These are phyloP conservation scores for Amanita molliuscula DNA, from an alignment of 768 basidiomycete genomes.

Conservation along the genomic window DNA sequence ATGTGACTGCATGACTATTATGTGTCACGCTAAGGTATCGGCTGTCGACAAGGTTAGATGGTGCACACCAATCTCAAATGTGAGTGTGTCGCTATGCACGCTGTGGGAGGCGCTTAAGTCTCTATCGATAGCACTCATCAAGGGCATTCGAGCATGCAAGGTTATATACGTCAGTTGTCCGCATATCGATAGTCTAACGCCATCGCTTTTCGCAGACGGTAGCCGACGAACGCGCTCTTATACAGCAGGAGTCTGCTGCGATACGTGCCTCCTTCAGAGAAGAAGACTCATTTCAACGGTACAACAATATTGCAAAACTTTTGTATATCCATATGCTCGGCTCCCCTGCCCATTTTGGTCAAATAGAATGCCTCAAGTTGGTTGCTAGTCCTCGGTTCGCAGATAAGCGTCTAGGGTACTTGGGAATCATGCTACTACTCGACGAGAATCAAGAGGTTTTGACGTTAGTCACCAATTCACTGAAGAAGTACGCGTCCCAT, in stretches of 20 bases:
- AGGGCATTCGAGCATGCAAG: constrained; percentile 97
- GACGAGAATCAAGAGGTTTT: constrained; percentile 98
- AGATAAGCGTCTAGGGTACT: constrained; percentile 92
- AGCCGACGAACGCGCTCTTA: constrained; percentile 94
- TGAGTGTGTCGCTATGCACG: constrained; percentile 17
- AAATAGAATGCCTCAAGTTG: constrained; percentile 93
- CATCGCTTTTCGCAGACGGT: constrained; percentile 58
- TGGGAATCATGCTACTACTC: constrained; percentile 94
- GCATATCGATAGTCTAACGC: constrained; percentile 1
- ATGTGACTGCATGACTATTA: neutral
- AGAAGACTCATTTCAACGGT: constrained; percentile 89
- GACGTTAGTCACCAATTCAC: constrained; percentile 93
- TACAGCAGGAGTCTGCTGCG: constrained; percentile 95
- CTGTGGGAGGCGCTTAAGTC: constrained; percentile 15
- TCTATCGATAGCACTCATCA: constrained; percentile 72
- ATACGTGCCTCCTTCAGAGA: constrained; percentile 96
- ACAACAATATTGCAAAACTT: constrained; percentile 96
- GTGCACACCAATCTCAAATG: constrained; percentile 85
- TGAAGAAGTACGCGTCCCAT: constrained; percentile 74
- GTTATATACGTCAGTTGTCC: constrained; percentile 23
- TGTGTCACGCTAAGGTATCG: too few species aligned
- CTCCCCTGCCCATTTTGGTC: constrained; percentile 96
- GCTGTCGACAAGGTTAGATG: constrained; percentile 28
- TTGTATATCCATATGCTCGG: constrained; percentile 99
- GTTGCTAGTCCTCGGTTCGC: constrained; percentile 92